phyloP scores from a whole-genome alignment of 1,284 basidiomycete genomes.

The Microbotryum violaceum region DNA sequence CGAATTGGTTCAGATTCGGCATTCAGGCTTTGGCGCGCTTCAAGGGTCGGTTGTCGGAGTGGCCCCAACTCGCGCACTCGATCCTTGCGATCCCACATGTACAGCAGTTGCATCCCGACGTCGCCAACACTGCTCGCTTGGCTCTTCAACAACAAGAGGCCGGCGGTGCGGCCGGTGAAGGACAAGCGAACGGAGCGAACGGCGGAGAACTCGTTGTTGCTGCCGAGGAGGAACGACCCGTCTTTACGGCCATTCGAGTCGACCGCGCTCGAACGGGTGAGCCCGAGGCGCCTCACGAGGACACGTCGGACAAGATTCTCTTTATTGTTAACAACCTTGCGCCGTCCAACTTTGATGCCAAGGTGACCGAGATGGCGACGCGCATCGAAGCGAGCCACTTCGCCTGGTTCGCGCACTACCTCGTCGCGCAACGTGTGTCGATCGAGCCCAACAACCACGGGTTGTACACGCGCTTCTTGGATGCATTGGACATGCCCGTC shows the following conservation, averaged over 20 bases:
- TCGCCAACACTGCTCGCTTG: constrained; percentile 65
- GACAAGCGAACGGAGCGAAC: background rate
- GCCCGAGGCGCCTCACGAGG: constrained; percentile 66
- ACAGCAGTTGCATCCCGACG: constrained; percentile 74
- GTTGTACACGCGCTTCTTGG: constrained; percentile 87
- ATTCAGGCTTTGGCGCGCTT: constrained; percentile 84
- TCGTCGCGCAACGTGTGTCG: constrained; percentile 91
- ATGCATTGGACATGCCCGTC: constrained; percentile 59
- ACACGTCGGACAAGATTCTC: constrained; percentile 83
- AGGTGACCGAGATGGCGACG: constrained; percentile 72
- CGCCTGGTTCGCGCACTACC: constrained; percentile 94
- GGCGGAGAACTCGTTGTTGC: background rate
- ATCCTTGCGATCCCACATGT: constrained; percentile 81
- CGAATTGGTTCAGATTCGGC: constrained; percentile 93
- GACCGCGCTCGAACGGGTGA: constrained; percentile 40
- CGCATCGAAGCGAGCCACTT: constrained; percentile 73
- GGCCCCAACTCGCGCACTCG: constrained; percentile 87
- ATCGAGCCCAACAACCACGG: constrained; percentile 96
- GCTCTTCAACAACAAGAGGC: constrained; percentile 51
- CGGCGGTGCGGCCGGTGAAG: constrained; percentile 26
- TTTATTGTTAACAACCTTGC: constrained; percentile 99
- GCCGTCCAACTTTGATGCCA: constrained; percentile 82
- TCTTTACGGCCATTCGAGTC: constrained; percentile 62
- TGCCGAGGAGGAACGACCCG: constrained; percentile 40
- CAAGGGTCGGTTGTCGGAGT: constrained; percentile 79